These are phyloP conservation scores for Globisporangium spiculum DNA, from an alignment of 352 stramenopile genomes.

Conservation along the genomic window DNA sequence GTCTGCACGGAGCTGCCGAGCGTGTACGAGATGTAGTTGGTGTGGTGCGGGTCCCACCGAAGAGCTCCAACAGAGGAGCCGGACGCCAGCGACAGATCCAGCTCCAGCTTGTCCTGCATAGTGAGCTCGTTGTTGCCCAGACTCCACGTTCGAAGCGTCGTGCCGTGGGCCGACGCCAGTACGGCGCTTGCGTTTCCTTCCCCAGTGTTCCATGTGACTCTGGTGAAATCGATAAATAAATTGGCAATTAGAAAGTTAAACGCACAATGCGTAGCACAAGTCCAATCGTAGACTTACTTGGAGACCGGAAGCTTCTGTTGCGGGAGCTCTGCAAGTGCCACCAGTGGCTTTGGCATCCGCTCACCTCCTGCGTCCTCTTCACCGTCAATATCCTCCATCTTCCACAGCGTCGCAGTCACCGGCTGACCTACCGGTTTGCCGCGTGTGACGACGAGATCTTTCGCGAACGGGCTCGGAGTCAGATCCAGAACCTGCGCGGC, in stretches of 20 bases:
- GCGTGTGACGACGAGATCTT: slow-evolving; percentile 54
- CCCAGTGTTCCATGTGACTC: slow-evolving; percentile 43
- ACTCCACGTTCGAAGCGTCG: slow-evolving; percentile 52
- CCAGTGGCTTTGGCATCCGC: slow-evolving; percentile 26
- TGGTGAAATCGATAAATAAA: slow-evolving; percentile 7
- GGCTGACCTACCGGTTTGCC: slow-evolving; percentile 38
- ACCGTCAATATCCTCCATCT: slow-evolving; percentile 26
- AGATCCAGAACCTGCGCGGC: slow-evolving; percentile 46
- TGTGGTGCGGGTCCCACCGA: slow-evolving; percentile 85
- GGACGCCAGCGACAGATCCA: slow-evolving; percentile 46
- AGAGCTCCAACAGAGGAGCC: slow-evolving; percentile 34
- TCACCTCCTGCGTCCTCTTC: slow-evolving; percentile 15
- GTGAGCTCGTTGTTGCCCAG: slow-evolving; percentile 31
- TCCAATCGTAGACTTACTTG: slow-evolving; percentile 21
- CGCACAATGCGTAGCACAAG: background rate
- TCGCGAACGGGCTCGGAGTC: slow-evolving; percentile 43
- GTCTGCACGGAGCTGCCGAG: slow-evolving; percentile 59
- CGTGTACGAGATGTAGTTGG: slow-evolving; percentile 57
- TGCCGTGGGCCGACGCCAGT: slow-evolving; percentile 43
- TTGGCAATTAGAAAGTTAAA: background rate
- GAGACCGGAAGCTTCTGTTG: slow-evolving; percentile 42
- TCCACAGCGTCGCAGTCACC: slow-evolving; percentile 47
- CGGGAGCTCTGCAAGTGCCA: slow-evolving; percentile 34
- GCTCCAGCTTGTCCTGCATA: slow-evolving; percentile 39
- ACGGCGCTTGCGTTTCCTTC: slow-evolving; percentile 19